phyloP scores from a whole-genome alignment of 345 rosid species.

The Noccaea bulbosa region DNA sequence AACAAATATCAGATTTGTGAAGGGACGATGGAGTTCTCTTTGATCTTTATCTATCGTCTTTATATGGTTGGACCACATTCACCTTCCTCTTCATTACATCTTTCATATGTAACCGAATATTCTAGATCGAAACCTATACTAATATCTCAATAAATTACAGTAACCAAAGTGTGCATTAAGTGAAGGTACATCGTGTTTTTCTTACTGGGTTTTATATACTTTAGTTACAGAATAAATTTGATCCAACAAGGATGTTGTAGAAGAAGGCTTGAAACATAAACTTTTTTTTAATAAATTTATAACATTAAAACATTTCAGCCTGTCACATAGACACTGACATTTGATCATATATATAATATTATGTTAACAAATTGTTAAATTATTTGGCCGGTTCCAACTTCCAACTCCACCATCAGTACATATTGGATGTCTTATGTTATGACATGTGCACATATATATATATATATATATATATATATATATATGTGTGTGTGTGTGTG shows the following conservation, averaged over 20 bases:
- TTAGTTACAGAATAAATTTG: neutral
- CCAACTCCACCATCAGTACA: neutral
- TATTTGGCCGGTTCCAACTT: slow-evolving; percentile 10
- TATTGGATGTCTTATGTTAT: slow-evolving; percentile 10
- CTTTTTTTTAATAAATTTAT: neutral
- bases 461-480: too few relatives aligned
- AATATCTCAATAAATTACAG: neutral
- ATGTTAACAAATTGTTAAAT: neutral
- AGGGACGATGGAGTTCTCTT: slow-evolving; percentile 37
- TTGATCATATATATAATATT: neutral
- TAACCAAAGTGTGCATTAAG: neutral
- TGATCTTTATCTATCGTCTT: slow-evolving; percentile 38
- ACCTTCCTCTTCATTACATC: slow-evolving; percentile 30
- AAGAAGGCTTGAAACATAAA: neutral
- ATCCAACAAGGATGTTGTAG: slow-evolving; percentile 3
- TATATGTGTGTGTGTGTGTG: neutral
- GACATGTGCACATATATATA: neutral
- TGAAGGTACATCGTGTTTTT: neutral
- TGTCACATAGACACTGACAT: slow-evolving; percentile 3
- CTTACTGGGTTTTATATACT: neutral
- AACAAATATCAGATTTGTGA: slow-evolving; percentile 23
- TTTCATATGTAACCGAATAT: slow-evolving; percentile 29
- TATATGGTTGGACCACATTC: slow-evolving; percentile 41
- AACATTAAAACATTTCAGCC: neutral
- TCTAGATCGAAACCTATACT: slow-evolving; percentile 4